Percentiles rank a stretch among this genome's conserved stretches.
phyloP scores from a whole-genome alignment of 1,284 basidiomycete species.

The Austroboletus niveus region DNA sequence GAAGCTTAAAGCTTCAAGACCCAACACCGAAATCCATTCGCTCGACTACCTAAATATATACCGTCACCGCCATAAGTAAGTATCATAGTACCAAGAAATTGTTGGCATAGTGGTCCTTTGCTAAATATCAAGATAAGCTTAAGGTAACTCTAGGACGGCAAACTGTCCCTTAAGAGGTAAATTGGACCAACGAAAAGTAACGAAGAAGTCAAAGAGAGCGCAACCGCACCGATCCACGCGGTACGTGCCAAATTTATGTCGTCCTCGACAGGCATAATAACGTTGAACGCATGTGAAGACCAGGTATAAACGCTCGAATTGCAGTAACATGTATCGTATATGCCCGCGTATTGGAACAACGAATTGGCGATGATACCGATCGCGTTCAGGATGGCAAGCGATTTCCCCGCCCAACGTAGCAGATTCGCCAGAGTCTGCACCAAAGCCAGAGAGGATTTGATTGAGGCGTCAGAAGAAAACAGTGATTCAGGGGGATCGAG shows the following conservation, averaged over 20 bases:
- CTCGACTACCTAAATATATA: too few relatives aligned
- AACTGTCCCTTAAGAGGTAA: conserved; percentile 17
- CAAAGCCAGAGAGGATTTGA: not conserved
- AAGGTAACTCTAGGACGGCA: conserved; percentile 10
- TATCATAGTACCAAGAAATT: too few relatives aligned
- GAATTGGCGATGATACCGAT: conserved; percentile 18
- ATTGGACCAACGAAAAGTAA: conserved; percentile 20
- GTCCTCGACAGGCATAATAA: conserved; percentile 2
- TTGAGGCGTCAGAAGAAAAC: not conserved
- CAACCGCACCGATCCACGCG: conserved; percentile 22
- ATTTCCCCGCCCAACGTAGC: conserved; percentile 26
- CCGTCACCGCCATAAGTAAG: too few relatives aligned
- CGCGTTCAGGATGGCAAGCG: conserved; percentile 23
- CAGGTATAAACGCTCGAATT: conserved; percentile 13
- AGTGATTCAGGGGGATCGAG: not conserved
- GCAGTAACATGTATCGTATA: conserved; percentile 27
- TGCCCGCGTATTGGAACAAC: conserved; percentile 19
- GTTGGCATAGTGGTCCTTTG: too few relatives aligned
- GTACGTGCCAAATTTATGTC: conserved; percentile 6
- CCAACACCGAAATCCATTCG: too few relatives aligned
- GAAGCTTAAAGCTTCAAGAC: too few relatives aligned
- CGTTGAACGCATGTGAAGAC: conserved; percentile 9
- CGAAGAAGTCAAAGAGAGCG: conserved; percentile 11
- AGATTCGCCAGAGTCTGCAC: conserved; percentile 5
- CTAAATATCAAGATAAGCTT: too few relatives aligned